A percentile compares a stretch with the other conserved stretches of the same genome.
These are phyloP conservation scores for Gyrodon lividus DNA, from an alignment of 768 basidiomycete genomes.

Conservation along the genomic window DNA sequence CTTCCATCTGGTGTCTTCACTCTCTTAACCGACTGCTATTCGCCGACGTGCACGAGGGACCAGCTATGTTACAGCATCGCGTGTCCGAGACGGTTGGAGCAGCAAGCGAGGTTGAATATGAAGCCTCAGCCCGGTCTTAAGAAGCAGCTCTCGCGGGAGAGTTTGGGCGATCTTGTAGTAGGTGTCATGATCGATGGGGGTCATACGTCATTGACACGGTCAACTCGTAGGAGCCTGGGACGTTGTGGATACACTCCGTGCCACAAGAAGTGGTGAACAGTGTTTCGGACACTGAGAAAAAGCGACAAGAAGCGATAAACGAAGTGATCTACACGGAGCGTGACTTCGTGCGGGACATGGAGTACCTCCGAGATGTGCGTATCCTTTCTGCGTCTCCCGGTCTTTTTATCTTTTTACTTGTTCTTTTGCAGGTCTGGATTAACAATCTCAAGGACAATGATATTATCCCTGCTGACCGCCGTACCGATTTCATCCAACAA, in stretches of 20 bases:
- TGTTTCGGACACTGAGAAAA: slow-evolving; percentile 92
- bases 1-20: slow-evolving; percentile 95
- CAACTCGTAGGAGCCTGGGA: slow-evolving; percentile 65
- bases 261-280: slow-evolving; percentile 91
- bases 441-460: slow-evolving; percentile 75
- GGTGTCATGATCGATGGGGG: slow-evolving; percentile 13
- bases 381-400: neutral
- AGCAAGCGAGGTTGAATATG: slow-evolving; percentile 92
- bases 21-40: slow-evolving; percentile 95
- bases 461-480: slow-evolving; percentile 72
- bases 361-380: slow-evolving; percentile 92
- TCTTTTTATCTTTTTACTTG: neutral
- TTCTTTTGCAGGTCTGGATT: slow-evolving; percentile 71
- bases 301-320: slow-evolving; percentile 96
- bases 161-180: slow-evolving; percentile 76
- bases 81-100: slow-evolving; percentile 90
- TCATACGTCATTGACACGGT: slow-evolving; percentile 6
- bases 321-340: slow-evolving; percentile 93
- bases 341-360: slow-evolving; percentile 97
- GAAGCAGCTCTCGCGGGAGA: slow-evolving; percentile 80
- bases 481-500: slow-evolving; percentile 85
- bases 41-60: slow-evolving; percentile 93
- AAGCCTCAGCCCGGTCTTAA: slow-evolving; percentile 88
- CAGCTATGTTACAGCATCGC: slow-evolving; percentile 97
- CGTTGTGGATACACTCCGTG: slow-evolving; percentile 95